Evolutionary conservation across 1,284 basidiomycete species (phyloP), one percentile per base, ranked within the genome.

Genomic region (Coniferiporia sulphurascens): DNA sequence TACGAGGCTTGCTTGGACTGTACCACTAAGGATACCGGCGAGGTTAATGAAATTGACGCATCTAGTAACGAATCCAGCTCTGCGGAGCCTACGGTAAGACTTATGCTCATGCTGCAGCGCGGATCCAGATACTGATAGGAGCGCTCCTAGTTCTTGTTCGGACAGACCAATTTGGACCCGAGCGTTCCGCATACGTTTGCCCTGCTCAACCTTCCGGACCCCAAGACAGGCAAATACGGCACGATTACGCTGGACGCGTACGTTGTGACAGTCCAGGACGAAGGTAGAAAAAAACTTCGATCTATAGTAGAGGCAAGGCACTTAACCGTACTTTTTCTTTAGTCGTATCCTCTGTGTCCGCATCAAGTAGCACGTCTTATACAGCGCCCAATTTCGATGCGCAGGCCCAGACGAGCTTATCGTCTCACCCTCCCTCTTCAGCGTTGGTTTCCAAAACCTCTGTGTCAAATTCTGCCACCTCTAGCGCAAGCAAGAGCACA

Each of bases 1-100:
- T 62, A 55, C 45, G 60, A 48, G 21, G 57, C 53, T 21, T 62
- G 60, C 44, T 36, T 62, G 48, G 56, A 62, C 38, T 62, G 60
- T 48, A 21, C 17, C 36, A 27, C 56, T 21, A 15, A 48, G 6
- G 45, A 21, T 17, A 38, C 38, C 4, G 17, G 44, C 15, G 48
- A 52, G 3, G 22, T 56, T 32, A 51, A 54, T 32, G 38, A 41
- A 8, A 38, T 62, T 35, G 60, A 62, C 35, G 56, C 52, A 4
- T 51, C 54, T 38, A 49, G 19, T 45, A 41, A 56, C 46, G 49
- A 15, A 17, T 35, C 52, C 9, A 17, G 27, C 41, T 46, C 54
- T 22, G 17, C 36, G 35, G 50, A 21, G 15, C 55, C 60, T 41
- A 52, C 55, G 32, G 60, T 61, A 44, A 10, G 50, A n/a, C 17